Conservation (phyloP, 257 asterid species). For the Cinchona pubescens region DNA sequence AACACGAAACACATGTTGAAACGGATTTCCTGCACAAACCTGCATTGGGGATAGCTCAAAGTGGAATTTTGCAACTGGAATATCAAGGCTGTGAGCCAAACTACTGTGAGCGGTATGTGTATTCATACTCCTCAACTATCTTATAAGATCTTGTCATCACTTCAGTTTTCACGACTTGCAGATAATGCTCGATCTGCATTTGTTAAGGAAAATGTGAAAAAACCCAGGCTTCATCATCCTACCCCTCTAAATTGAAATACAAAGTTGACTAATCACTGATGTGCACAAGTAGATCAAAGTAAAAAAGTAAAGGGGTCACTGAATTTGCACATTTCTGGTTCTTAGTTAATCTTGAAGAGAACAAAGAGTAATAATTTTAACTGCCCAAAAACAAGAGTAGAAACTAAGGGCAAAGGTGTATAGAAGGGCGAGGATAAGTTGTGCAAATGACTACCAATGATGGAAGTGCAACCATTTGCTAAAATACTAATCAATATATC, state of each 20-base stretch:
- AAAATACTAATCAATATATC: neutral
- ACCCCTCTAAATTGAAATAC: neutral
- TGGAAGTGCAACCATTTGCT: neutral
- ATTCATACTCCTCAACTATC: constrained; percentile 84
- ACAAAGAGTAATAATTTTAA: neutral
- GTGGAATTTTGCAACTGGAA: constrained; percentile 87
- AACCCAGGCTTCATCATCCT: neutral
- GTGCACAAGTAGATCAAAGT: neutral
- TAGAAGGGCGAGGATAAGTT: neutral
- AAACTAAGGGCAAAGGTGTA: neutral
- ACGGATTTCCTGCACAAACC: constrained; percentile 39
- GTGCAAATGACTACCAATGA: neutral
- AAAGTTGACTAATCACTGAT: neutral
- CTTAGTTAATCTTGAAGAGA: neutral
- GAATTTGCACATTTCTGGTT: neutral
- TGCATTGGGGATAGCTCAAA: constrained; percentile 92
- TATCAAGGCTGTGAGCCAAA: constrained; percentile 64
- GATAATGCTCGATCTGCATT: constrained; percentile 91
- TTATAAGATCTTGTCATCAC: constrained; percentile 80
- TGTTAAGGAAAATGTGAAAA: neutral
- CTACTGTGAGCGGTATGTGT: constrained; percentile 98
- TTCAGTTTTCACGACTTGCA: constrained; percentile 92
- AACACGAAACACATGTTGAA: neutral
- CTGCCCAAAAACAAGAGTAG: neutral
- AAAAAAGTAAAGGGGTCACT: neutral